Conservation (phyloP, 495 filamentous ascomycete genomes). For the Penicillium ucsense region DNA sequence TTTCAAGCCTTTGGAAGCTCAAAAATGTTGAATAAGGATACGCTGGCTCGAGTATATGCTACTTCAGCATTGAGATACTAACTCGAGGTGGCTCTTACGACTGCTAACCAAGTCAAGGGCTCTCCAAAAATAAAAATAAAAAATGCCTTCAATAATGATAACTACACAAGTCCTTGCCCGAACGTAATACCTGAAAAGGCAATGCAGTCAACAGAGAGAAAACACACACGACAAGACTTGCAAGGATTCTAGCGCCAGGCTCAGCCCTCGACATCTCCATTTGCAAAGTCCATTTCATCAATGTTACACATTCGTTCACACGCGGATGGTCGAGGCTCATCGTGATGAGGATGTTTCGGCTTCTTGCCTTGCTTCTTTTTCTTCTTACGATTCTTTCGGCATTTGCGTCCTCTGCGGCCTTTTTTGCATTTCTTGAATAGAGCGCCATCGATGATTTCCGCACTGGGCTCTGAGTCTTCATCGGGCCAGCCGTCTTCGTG, state of each 20-base stretch:
- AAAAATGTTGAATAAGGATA: too few relatives aligned
- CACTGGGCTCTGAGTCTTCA: conserved; percentile 2
- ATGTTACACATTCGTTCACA: conserved; percentile 13
- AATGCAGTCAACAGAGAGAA: not conserved
- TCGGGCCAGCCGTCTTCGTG: not conserved
- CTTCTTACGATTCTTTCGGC: conserved; percentile 5
- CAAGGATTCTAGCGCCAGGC: too few relatives aligned
- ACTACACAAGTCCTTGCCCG: too few relatives aligned
- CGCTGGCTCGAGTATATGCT: too few relatives aligned
- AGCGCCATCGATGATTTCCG: conserved; percentile 2
- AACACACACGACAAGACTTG: conserved; percentile 4
- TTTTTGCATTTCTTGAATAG: conserved; percentile 11
- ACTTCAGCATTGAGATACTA: too few relatives aligned
- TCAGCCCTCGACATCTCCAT: conserved; percentile 2
- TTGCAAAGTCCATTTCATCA: conserved; percentile 8
- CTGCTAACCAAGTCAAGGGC: too few relatives aligned
- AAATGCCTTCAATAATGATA: too few relatives aligned
- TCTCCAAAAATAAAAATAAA: too few relatives aligned
- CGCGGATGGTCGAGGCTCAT: not conserved
- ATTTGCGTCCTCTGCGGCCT: conserved; percentile 9
- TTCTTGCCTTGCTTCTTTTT: conserved; percentile 2
- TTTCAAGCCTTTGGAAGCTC: too few relatives aligned
- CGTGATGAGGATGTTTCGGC: not conserved
- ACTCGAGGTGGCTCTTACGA: too few relatives aligned
- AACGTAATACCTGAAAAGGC: too few relatives aligned